phyloP scores from a whole-genome alignment of 139 green algal genomes.

The Ostreobium quekettii region DNA sequence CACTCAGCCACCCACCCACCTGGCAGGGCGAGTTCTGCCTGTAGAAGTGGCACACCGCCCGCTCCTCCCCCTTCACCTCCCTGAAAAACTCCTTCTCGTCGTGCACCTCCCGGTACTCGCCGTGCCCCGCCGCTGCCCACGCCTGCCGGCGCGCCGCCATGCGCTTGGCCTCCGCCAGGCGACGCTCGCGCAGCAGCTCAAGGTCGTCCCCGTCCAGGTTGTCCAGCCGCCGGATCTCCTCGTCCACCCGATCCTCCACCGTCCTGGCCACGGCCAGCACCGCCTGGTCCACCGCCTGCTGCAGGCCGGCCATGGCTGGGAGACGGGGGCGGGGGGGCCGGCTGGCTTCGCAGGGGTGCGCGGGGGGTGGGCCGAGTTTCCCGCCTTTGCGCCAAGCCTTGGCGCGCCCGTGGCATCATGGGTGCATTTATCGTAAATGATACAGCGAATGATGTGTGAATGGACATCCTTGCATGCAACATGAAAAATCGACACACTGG shows the following conservation, averaged over 20 bases:
- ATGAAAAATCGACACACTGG: too few species aligned
- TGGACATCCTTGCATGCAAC: too few species aligned
- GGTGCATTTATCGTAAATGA: too few species aligned
- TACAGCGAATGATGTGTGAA: too few species aligned
- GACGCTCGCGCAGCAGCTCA: constrained; percentile 55
- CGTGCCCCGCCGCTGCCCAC: constrained; percentile 82
- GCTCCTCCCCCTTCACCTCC: constrained; percentile 86
- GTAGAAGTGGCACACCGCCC: constrained; percentile 88
- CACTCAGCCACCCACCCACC: too few species aligned
- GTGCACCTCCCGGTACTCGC: constrained; percentile 70
- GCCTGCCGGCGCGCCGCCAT: constrained; percentile 62
- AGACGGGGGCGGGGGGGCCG: too few species aligned
- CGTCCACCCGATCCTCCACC: constrained; percentile 81
- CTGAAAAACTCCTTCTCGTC: constrained; percentile 93
- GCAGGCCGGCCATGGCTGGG: too few species aligned
- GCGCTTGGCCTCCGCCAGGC: constrained; percentile 50
- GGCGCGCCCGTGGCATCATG: too few species aligned
- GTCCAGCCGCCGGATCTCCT: constrained; percentile 72
- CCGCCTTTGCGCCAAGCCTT: too few species aligned
- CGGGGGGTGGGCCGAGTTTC: too few species aligned
- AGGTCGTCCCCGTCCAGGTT: constrained; percentile 88
- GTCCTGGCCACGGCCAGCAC: constrained; percentile 53
- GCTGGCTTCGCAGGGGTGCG: too few species aligned
- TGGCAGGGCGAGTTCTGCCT: constrained; percentile 81
- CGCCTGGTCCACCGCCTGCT: constrained; percentile 44